Percentiles rank a stretch among this genome's conserved stretches.
phyloP scores from a whole-genome alignment of 139 green algal genomes.

The Edaphochlamys debaryana region DNA sequence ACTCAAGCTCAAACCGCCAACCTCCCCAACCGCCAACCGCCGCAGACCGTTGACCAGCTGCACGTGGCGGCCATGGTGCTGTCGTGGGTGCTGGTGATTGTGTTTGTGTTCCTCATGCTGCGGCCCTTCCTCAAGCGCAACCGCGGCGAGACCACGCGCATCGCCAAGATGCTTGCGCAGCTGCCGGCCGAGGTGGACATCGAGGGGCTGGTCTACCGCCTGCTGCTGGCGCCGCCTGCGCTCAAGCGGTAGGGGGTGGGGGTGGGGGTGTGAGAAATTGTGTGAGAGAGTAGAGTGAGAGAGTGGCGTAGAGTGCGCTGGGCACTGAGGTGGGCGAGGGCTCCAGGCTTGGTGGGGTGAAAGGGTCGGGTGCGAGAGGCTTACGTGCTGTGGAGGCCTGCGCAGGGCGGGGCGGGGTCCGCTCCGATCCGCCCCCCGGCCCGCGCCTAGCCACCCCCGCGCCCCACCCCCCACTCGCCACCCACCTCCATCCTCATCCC shows the following conservation, averaged over 20 bases:
- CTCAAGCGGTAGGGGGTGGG: background rate
- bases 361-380: no score
- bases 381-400: no score
- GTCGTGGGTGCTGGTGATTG: conserved; percentile 24
- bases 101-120: conserved; percentile 47
- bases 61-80: conserved; percentile 46
- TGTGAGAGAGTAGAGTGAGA: no score
- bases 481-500: no score
- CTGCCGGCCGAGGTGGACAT: conserved; percentile 56
- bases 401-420: no score
- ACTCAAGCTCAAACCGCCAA: background rate
- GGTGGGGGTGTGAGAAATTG: no score
- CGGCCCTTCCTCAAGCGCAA: conserved; percentile 42
- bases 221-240: conserved; percentile 17
- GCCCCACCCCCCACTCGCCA: no score
- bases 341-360: no score
- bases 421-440: no score
- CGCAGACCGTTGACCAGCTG: conserved; percentile 22
- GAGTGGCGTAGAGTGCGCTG: no score
- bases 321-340: no score
- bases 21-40: background rate
- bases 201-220: conserved; percentile 26
- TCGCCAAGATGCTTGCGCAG: conserved; percentile 62
- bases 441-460: no score
- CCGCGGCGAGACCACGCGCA: conserved; percentile 52